Evolutionary conservation across 2,329 filamentous ascomycete species (phyloP).

Genomic region (Aspergillus thermomutatus): DNA sequence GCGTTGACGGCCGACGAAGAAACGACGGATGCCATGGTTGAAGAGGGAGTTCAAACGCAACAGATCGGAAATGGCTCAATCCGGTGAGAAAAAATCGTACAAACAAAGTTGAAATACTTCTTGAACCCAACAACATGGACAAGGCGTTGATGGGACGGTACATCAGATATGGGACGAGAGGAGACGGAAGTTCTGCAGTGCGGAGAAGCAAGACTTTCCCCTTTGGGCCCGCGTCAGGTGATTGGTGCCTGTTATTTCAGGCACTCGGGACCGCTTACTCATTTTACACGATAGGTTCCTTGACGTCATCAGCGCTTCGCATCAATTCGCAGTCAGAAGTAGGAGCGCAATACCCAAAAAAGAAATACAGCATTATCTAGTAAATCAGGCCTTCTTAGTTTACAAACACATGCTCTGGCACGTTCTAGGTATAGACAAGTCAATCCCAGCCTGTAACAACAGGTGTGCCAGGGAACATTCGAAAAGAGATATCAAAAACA

Average conservation of each 20-base stretch:
- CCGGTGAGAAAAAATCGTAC: constrained; percentile 3
- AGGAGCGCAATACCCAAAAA: not conserved
- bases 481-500: constrained; percentile 16
- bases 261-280: constrained; percentile 6
- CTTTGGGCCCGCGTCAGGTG: constrained; percentile 15
- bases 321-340: too few relatives aligned
- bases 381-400: constrained; percentile 20
- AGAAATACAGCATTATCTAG: constrained; percentile 7
- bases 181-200: constrained; percentile 9
- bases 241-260: constrained; percentile 10
- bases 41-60: not conserved
- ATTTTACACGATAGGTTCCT: not conserved
- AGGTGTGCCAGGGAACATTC: constrained; percentile 9
- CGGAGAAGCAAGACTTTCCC: constrained; percentile 16
- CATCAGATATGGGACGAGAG: not conserved
- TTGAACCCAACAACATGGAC: constrained; percentile 9
- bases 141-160: not conserved
- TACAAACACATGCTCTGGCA: constrained; percentile 19
- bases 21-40: constrained; percentile 23
- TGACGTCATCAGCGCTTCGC: constrained; percentile 9
- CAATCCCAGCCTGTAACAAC: constrained; percentile 13
- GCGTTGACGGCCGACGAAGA: constrained; percentile 24
- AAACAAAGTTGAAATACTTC: not conserved
- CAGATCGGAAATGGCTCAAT: constrained; percentile 3
- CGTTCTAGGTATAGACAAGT: constrained; percentile 28